Conservation (phyloP, 805 yeast genomes). For the Saccharomycopsis babjevae region DNA sequence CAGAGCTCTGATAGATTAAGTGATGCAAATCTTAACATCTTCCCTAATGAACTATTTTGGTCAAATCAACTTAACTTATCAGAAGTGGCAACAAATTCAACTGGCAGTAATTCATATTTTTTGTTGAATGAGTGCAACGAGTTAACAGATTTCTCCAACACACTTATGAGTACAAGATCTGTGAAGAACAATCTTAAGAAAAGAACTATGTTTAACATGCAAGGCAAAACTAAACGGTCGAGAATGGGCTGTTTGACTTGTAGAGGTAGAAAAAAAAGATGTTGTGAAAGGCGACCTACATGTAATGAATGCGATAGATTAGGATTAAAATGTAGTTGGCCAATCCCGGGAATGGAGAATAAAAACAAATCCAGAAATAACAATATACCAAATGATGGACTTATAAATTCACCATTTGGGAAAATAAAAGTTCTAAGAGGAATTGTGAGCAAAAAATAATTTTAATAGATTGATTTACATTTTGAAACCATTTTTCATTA, state of each 20-base stretch:
- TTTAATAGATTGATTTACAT: background rate
- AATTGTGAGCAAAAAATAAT: slow-evolving; percentile 29
- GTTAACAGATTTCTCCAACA: no score
- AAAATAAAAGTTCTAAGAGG: slow-evolving; percentile 54
- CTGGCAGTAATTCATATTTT: no score
- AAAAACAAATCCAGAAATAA: slow-evolving; percentile 15
- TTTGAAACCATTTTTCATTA: background rate
- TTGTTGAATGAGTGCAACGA: no score
- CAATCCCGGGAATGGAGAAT: slow-evolving; percentile 44
- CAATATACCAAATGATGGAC: slow-evolving; percentile 4
- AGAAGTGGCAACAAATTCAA: no score
- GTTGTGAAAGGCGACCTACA: slow-evolving; percentile 59
- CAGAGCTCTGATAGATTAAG: no score
- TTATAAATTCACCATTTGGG: slow-evolving; percentile 30
- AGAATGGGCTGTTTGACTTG: slow-evolving; percentile 74
- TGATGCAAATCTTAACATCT: no score
- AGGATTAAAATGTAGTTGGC: slow-evolving; percentile 61
- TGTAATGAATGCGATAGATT: slow-evolving; percentile 63
- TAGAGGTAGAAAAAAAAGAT: slow-evolving; percentile 65
- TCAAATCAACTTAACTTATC: no score
- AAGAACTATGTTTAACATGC: background rate
- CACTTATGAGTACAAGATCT: no score
- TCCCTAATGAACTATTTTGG: no score
- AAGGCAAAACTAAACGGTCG: slow-evolving; percentile 37
- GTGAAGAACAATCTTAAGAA: no score